Percentiles rank a stretch among this genome's conserved stretches.
These are phyloP conservation scores for Bifiguratus adelaidae DNA, from an alignment of 192 early-diverging fungal species.

Conservation along the genomic window DNA sequence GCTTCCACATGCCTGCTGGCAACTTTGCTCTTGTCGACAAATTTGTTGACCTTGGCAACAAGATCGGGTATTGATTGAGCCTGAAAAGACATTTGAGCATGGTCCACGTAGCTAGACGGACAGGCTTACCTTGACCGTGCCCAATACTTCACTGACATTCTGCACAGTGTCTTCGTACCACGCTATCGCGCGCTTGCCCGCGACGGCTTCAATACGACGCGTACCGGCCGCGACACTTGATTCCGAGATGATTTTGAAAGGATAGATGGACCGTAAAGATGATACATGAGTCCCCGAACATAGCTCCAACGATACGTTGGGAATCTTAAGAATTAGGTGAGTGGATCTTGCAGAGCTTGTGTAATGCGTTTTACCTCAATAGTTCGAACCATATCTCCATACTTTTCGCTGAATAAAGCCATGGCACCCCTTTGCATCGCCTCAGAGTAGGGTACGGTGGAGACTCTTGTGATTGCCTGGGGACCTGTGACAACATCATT, in stretches of 20 bases:
- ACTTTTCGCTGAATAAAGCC: conserved; percentile 43
- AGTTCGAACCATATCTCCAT: conserved; percentile 38
- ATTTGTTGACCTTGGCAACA: too few relatives aligned
- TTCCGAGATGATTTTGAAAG: conserved; percentile 42
- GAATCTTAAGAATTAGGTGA: conserved; percentile 7
- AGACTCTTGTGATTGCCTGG: neutral
- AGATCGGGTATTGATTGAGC: too few relatives aligned
- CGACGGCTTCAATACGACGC: conserved; percentile 48
- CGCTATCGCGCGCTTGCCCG: conserved; percentile 24
- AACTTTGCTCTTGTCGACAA: too few relatives aligned
- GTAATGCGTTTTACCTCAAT: too few relatives aligned
- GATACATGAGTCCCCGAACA: conserved; percentile 51
- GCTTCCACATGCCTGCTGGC: too few relatives aligned
- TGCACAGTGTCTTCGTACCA: too few relatives aligned
- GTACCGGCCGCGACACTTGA: conserved; percentile 50
- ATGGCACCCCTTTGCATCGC: conserved; percentile 38
- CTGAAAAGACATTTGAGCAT: too few relatives aligned
- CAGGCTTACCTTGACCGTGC: too few relatives aligned
- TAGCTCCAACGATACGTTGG: conserved; percentile 35
- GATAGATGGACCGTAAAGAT: conserved; percentile 29
- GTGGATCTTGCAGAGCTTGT: neutral
- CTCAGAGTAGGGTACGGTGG: conserved; percentile 24
- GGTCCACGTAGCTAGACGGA: too few relatives aligned
- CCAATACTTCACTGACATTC: too few relatives aligned
- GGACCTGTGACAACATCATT: conserved; percentile 21